These are phyloP conservation scores for Phytophthora chlamydospora DNA, from an alignment of 352 stramenopile species.

Conservation along the genomic window DNA sequence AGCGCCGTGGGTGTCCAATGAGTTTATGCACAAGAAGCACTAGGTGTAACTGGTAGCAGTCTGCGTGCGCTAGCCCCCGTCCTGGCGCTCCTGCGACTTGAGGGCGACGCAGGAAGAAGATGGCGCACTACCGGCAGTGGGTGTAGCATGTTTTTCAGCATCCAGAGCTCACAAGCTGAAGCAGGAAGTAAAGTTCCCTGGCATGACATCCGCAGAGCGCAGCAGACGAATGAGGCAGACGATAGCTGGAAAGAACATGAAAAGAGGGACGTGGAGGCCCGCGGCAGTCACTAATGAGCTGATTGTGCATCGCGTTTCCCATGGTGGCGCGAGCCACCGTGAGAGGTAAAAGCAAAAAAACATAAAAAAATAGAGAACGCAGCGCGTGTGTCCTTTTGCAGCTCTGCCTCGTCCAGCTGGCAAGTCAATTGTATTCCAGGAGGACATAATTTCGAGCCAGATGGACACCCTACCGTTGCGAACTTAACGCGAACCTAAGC, in stretches of 20 bases:
- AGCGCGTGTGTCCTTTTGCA: neutral
- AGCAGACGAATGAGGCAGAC: slow-evolving; percentile 9
- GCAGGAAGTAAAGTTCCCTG: neutral
- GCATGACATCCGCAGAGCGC: neutral
- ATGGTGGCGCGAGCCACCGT: neutral
- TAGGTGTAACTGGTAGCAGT: slow-evolving; percentile 45
- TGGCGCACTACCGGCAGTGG: neutral
- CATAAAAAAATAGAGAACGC: slow-evolving; percentile 30
- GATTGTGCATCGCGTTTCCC: slow-evolving; percentile 5
- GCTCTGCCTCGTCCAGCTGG: no score
- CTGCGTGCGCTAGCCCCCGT: slow-evolving; percentile 2
- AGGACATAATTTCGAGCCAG: neutral
- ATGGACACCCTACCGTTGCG: slow-evolving; percentile 1
- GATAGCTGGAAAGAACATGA: slow-evolving; percentile 7
- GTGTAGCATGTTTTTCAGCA: neutral
- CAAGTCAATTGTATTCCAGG: no score
- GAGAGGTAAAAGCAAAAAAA: slow-evolving; percentile 18
- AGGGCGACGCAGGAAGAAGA: slow-evolving; percentile 1
- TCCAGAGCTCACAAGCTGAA: neutral
- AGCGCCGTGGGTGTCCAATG: slow-evolving; percentile 52
- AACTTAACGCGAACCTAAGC: slow-evolving; percentile 9
- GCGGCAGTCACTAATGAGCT: neutral
- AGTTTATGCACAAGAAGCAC: slow-evolving; percentile 88
- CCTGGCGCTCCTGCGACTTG: neutral
- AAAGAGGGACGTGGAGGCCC: neutral